Base-by-base conservation (phyloP, 2,329 filamentous ascomycete species). In the Monosporascus sp. region DNA sequence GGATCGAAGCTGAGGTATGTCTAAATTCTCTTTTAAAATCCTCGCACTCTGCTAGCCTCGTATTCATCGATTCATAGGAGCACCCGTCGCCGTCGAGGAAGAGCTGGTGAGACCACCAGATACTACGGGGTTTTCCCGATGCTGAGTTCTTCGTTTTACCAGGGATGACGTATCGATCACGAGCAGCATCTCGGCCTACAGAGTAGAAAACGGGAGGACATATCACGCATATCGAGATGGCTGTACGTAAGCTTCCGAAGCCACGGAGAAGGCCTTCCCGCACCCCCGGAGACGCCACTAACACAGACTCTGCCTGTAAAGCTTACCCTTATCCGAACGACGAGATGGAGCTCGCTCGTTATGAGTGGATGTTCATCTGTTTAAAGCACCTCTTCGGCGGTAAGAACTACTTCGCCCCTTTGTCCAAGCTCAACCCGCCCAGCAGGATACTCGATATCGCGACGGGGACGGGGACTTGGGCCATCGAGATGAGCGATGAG, bases 401-500 rank as follows among this genome's bases (percentile, higher is more conserved):
- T n/a, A 69, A 61, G 26, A 69, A 76, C 6, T 75, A 68, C 61
- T 75, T 77, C 57, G 72, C 76, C 1, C 76, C 76, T 0, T 66
- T 73, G n/a, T 68, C 68, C 14, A 57, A 62, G 26, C 61, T 64
- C 2, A 59, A 62, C 3, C 70, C 71, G 4, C 75, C 75, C 2
- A 60, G 62, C 17, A 63, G 64, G n/a, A 55, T 66, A 22, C 57
- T 65, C 37, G 76, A 79, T 52, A 65, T 78, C 31, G 76, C 69
- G 16, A 79, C 76, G 0, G 76, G 76, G 4, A 72, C 70, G 2
- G 76, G 76, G 1, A 78, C 82, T 57, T 87, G 84, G 84, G 83
- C 84, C 14, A 84, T 89, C 54, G 81, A 87, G 61, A 80, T 90
- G 73, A 84, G 82, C 60, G 81, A 84, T 59, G 63, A 73, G 48